phyloP scores from a whole-genome alignment of 441 rosid genomes.

The Gossypium gossypioides region DNA sequence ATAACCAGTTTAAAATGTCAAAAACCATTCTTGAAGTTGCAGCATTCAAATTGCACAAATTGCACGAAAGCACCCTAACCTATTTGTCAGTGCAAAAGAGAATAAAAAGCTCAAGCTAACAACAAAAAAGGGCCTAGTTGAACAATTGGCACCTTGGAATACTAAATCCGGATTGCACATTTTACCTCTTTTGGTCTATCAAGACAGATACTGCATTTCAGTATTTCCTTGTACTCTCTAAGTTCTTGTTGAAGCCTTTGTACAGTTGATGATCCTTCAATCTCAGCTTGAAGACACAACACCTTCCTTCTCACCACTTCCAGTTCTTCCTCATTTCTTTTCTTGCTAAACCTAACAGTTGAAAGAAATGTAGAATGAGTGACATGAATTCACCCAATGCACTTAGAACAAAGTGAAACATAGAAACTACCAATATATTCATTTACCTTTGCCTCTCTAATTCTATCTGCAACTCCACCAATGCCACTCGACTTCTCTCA shows the following conservation, averaged over 20 bases:
- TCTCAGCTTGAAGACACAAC: constrained; percentile 44
- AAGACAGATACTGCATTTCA: constrained; percentile 81
- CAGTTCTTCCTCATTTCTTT: constrained; percentile 73
- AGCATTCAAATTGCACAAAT: no score
- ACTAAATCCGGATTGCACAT: neutral
- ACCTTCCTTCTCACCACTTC: constrained; percentile 60
- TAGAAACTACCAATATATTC: neutral
- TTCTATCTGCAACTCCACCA: constrained; percentile 49
- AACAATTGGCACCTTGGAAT: neutral
- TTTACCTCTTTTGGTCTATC: constrained; percentile 91
- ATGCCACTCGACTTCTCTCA: constrained; percentile 42
- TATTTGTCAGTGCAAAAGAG: no score
- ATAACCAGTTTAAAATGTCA: no score
- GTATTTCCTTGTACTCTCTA: constrained; percentile 73
- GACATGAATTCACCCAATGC: neutral
- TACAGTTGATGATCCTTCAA: constrained; percentile 58
- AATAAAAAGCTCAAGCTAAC: neutral
- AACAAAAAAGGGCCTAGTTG: neutral
- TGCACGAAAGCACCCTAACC: no score
- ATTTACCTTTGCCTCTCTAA: constrained; percentile 73
- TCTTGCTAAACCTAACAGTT: constrained; percentile 59
- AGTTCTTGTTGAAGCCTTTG: constrained; percentile 79
- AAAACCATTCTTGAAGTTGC: no score
- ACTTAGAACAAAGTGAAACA: neutral
- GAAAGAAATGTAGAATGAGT: neutral